A percentile compares a stretch with the other conserved stretches of the same genome.
Conservation (phyloP, 1,284 basidiomycete species). For the Pascua guehoae region DNA sequence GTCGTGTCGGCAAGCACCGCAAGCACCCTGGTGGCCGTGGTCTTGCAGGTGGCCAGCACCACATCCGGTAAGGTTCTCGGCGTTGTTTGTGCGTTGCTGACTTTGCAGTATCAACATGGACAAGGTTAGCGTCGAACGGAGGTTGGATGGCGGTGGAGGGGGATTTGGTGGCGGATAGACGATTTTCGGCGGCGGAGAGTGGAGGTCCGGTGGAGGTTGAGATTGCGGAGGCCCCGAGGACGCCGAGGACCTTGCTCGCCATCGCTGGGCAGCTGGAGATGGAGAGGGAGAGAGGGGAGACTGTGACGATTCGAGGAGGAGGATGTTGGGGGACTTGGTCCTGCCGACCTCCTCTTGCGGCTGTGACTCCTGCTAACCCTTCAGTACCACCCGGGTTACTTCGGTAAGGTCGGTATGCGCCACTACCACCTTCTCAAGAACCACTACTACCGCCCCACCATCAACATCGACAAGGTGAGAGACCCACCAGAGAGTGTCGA, state of each 20-base stretch:
- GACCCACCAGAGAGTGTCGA: conserved; percentile 19
- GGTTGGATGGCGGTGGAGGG: neutral
- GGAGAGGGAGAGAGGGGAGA: too few relatives aligned
- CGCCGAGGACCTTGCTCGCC: neutral
- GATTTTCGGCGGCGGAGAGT: neutral
- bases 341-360: neutral
- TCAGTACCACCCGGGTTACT: conserved; percentile 80
- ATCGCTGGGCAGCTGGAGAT: neutral
- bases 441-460: conserved; percentile 81
- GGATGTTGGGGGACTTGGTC: neutral
- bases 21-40: conserved; percentile 99
- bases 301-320: too few relatives aligned
- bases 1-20: conserved; percentile 96
- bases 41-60: conserved; percentile 99
- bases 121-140: conserved; percentile 37
- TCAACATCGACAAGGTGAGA: conserved; percentile 85
- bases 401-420: conserved; percentile 86
- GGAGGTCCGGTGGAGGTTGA: neutral
- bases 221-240: neutral
- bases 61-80: too few relatives aligned
- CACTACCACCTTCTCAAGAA: conserved; percentile 95
- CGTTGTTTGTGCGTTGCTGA: too few relatives aligned
- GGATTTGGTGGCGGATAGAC: neutral
- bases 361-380: conserved; percentile 1
- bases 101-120: conserved; percentile 51